Evolutionary conservation across 2,329 filamentous ascomycete genomes (phyloP), one percentile per base, ranked within the genome.

Genomic region (Diaporthe australafricana): DNA sequence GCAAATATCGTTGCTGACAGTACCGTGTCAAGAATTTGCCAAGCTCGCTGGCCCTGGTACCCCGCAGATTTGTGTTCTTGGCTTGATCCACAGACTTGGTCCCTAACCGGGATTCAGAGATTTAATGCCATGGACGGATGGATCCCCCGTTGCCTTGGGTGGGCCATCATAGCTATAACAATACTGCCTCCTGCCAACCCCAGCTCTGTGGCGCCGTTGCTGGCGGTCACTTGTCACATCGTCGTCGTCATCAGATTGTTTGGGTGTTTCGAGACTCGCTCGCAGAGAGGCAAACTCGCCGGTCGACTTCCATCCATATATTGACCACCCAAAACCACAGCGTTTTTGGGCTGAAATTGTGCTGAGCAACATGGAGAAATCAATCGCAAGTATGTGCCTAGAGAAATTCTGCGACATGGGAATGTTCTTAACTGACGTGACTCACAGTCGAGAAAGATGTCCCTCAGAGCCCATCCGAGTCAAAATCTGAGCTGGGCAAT

Each of bases 361-460:
- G 75, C 89, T 6, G 88, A 88, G 48, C 88, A 90, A 76, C 88
- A 87, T 32, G 88, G 88, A 70, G 85, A 87, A 14, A 88, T 89
- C 84, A 88, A 88, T 50, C 87, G 87, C 12, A 84, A 89, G 74
- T 87, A 22, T 89, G 89, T 88, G 86, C 77, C 84, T 89, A 14
- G 86, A 84, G 68, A 86, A 83, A 65, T 89, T 89, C 77, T 90
- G 90, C 80, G 87, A 86, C 77, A 82, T 87, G 68, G 81, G 87
- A 63, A 88, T 90, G 78, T 82, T 90, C 88, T 2, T 35, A 35
- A 86, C 87, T 8, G 87, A 84, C 60, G 82, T 88, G 63, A 83
- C 82, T 68, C 82, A 77, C 8, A 86, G 90, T 55, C 88, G 88
- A 6, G 45, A 17, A 38, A 6, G 60, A 65, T n/a, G 60, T 65